Conservation (phyloP, 2,329 filamentous ascomycete species). For the Aspergillus sp. region DNA sequence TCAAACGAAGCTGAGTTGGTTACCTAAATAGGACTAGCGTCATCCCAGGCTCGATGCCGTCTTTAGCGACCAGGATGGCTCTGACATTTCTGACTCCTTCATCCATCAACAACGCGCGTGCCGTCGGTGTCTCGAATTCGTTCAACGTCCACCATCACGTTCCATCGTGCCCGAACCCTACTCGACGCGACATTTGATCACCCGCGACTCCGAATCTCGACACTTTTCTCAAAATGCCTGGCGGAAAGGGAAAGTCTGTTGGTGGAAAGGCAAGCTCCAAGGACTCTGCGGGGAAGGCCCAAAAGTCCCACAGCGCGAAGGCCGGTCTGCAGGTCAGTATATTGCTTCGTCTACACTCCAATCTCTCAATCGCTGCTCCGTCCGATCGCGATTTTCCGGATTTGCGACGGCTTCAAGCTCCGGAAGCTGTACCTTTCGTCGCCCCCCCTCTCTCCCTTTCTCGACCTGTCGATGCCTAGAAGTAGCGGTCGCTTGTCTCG, state of each 20-base stretch:
- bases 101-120: conserved; percentile 50
- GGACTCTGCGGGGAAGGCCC: conserved; percentile 80
- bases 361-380: background rate
- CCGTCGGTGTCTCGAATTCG: conserved; percentile 33
- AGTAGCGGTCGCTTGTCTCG: background rate
- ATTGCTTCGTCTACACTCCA: conserved; percentile 11
- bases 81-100: conserved; percentile 47
- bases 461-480: background rate
- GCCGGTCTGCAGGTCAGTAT: conserved; percentile 88
- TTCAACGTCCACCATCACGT: conserved; percentile 34
- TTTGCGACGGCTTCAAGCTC: conserved; percentile 4
- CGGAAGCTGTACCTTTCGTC: conserved; percentile 1
- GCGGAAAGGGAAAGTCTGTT: conserved; percentile 91
- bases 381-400: conserved; percentile 6
- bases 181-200: conserved; percentile 33
- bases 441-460: conserved; percentile 5
- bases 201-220: conserved; percentile 32
- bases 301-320: conserved; percentile 91
- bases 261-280: conserved; percentile 92
- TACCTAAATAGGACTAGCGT: conserved; percentile 45
- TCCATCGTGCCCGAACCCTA: conserved; percentile 25
- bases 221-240: conserved; percentile 62
- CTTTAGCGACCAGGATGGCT: conserved; percentile 44
- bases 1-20: conserved; percentile 26
- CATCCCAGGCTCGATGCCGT: conserved; percentile 30